Percentiles rank a stretch among this genome's conserved stretches.
phyloP scores from a whole-genome alignment of 805 yeast species.

The Wickerhamomyces strasburgensis region DNA sequence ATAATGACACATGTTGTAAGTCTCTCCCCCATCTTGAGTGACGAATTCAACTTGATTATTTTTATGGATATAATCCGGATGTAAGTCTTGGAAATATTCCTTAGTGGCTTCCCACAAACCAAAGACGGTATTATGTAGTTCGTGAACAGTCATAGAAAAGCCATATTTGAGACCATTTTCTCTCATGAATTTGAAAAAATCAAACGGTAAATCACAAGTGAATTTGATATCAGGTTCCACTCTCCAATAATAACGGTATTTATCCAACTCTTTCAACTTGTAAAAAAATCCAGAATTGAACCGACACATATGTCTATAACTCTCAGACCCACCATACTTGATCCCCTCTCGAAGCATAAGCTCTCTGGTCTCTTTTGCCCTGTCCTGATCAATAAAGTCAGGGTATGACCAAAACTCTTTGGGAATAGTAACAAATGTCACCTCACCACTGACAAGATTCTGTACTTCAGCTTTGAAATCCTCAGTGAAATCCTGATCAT shows the following conservation, averaged over 20 bases:
- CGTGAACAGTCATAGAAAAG: slow-evolving; percentile 61
- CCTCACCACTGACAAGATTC: slow-evolving; percentile 49
- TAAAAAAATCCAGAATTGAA: slow-evolving; percentile 52
- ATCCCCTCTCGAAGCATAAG: slow-evolving; percentile 39
- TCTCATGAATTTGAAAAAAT: slow-evolving; percentile 56
- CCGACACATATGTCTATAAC: slow-evolving; percentile 66
- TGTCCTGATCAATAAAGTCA: slow-evolving; percentile 46
- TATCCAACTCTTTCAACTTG: slow-evolving; percentile 49
- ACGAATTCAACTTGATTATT: slow-evolving; percentile 59
- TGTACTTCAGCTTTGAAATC: slow-evolving; percentile 45
- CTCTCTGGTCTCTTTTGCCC: slow-evolving; percentile 39
- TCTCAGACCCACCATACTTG: slow-evolving; percentile 53
- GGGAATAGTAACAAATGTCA: slow-evolving; percentile 57
- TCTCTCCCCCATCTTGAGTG: slow-evolving; percentile 55
- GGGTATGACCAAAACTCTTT: slow-evolving; percentile 66
- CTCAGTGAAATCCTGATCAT: slow-evolving; percentile 56
- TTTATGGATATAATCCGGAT: slow-evolving; percentile 42
- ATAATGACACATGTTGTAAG: slow-evolving; percentile 73
- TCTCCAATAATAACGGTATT: slow-evolving; percentile 72
- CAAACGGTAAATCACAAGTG: slow-evolving; percentile 58
- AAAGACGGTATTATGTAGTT: slow-evolving; percentile 56
- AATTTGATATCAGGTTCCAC: slow-evolving; percentile 66
- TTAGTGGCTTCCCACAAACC: slow-evolving; percentile 56
- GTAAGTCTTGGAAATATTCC: slow-evolving; percentile 37
- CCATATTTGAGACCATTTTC: slow-evolving; percentile 56